phyloP scores from a whole-genome alignment of 257 asterid genomes.

The Coffea eugenioides region DNA sequence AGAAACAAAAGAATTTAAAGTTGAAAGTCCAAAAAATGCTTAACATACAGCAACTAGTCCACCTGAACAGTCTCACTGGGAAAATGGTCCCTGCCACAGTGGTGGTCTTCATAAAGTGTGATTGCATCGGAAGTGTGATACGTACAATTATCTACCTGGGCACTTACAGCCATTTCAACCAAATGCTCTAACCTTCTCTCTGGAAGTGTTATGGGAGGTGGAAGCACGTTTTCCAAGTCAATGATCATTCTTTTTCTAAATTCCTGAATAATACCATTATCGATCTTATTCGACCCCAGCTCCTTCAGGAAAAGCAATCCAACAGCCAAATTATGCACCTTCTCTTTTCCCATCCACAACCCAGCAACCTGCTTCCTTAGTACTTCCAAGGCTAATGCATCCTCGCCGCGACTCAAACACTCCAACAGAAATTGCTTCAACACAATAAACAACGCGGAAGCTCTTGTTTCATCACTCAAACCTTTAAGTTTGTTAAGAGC shows the following conservation, averaged over 20 bases:
- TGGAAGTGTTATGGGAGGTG: constrained; percentile 73
- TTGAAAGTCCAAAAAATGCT: neutral
- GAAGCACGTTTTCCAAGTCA: constrained; percentile 62
- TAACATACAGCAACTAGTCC: constrained; percentile 22
- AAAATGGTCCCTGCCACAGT: constrained; percentile 60
- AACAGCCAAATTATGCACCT: constrained; percentile 59
- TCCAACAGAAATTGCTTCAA: constrained; percentile 73
- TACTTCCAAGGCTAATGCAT: constrained; percentile 51
- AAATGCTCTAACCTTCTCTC: constrained; percentile 80
- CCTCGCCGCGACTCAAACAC: constrained; percentile 54
- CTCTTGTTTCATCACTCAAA: constrained; percentile 57
- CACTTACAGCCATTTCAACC: constrained; percentile 67
- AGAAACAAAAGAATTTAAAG: neutral
- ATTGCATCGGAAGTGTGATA: constrained; percentile 58
- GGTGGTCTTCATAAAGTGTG: constrained; percentile 79
- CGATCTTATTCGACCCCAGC: constrained; percentile 37
- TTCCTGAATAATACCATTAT: constrained; percentile 33
- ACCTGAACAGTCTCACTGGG: constrained; percentile 89
- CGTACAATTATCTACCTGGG: constrained; percentile 61
- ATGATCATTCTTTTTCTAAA: constrained; percentile 41
- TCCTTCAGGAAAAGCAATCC: constrained; percentile 51
- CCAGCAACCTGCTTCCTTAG: constrained; percentile 49
- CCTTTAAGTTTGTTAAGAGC: constrained; percentile 37
- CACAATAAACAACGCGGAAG: constrained; percentile 59
- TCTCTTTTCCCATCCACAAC: constrained; percentile 48